Evolutionary conservation across 2,329 filamentous ascomycete species (phyloP).

Genomic region (Penicillium sp.): DNA sequence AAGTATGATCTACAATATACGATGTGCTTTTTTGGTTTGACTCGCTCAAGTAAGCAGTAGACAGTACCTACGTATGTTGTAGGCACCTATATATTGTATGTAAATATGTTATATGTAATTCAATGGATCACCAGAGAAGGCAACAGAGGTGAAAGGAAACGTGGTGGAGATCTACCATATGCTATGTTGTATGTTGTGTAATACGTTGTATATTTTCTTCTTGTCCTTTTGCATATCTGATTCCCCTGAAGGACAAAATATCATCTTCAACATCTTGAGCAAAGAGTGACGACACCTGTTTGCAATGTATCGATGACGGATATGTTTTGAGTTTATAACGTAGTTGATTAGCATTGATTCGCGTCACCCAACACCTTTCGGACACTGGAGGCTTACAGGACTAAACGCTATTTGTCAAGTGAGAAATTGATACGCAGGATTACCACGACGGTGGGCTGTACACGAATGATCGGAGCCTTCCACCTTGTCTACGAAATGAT

Average conservation of each 20-base stretch:
- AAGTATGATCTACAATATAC: not conserved
- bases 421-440: not conserved
- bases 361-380: not conserved
- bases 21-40: not conserved
- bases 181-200: too few species aligned
- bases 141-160: not conserved
- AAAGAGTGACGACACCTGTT: constrained; percentile 3
- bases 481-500: constrained; percentile 28
- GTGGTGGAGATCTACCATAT: not conserved
- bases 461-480: constrained; percentile 27
- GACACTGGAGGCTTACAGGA: not conserved
- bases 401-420: constrained; percentile 3
- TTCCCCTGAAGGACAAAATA: constrained; percentile 7
- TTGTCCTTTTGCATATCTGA: constrained; percentile 5
- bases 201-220: not conserved
- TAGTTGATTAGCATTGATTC: not conserved
- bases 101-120: not conserved
- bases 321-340: not conserved
- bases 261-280: constrained; percentile 3
- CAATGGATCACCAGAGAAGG: not conserved
- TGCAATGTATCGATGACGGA: not conserved
- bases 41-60: too few species aligned
- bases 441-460: constrained; percentile 5
- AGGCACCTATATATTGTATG: not conserved
- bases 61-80: not conserved